Evolutionary conservation across 1,284 basidiomycete genomes (phyloP), one percentile per base, ranked within the genome.

Genomic region (Cutaneotrichosporon cutaneum): DNA sequence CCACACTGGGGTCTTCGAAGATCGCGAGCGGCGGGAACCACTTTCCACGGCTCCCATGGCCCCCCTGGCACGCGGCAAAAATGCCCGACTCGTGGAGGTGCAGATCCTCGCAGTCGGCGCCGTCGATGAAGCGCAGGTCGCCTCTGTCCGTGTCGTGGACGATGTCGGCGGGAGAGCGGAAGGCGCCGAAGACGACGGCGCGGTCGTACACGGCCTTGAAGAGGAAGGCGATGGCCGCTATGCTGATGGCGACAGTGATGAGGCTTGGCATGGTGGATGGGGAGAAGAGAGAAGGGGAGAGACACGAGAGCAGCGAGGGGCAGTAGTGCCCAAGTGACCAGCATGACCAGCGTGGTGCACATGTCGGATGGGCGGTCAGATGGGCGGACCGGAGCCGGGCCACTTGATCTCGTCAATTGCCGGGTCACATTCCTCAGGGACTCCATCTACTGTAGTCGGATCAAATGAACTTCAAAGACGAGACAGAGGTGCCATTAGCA

Each of bases 1-100:
- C 62, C 9, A 16, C 57, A 16, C 52, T 30, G 3, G 64, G 64
- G 45, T 63, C 45, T 21, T 51, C 62, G 32, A 73, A 69, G 16
- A 48, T 45, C 10, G 36, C 45, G 33, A 67, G 55, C 7, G 72
- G 62, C 3, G 73, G 73, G 59, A 70, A 75, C 73, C 73, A 75
- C 66, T 63, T 82, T 66, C 10, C 21, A 21, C 65, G 57, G n/a
- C 44, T 39, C 16, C 44, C 53, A 50, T 60, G 60, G n/a, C 21
- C n/a, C 39, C 53, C 62, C 51, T 64, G 57, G 30, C 47, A 58
- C 3, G 64, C 56, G 2, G 64, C 27, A 21, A 59, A 66, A 56
- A 66, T 58, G 44, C 59, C 59, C 6, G 35, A 24, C 10, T 14
- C 6, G 57, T 64, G 53, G 32, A 48, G 52, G 44, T 66, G 64